Evolutionary conservation across 129 eudicot genomes (phyloP).

Genomic region (Helichrysum umbraculigerum): DNA sequence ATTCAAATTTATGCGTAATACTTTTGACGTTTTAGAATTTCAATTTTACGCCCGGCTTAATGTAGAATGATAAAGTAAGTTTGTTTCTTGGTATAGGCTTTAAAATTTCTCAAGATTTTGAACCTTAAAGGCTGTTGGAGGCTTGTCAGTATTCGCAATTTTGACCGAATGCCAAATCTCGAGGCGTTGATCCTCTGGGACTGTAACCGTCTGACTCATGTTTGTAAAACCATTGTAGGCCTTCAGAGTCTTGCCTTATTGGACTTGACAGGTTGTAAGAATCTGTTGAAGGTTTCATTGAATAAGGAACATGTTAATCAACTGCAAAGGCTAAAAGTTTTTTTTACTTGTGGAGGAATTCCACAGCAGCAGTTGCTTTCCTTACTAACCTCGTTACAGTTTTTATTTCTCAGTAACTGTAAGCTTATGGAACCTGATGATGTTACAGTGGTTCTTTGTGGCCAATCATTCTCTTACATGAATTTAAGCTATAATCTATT

Average conservation of each 20-base stretch:
- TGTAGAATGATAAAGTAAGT: neutral
- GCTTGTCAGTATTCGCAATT: neutral
- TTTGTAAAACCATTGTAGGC: neutral
- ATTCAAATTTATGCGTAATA: neutral
- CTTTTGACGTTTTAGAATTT: neutral
- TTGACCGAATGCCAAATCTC: neutral
- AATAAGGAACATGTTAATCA: neutral
- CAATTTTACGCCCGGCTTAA: neutral
- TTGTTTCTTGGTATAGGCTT: neutral
- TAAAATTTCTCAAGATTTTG: conserved; percentile 1
- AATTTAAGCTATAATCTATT: neutral
- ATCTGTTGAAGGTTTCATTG: neutral
- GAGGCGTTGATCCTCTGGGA: neutral
- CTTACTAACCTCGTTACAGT: neutral
- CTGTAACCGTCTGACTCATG: neutral
- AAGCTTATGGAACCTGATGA: neutral
- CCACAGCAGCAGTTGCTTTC: neutral
- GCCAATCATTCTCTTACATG: neutral
- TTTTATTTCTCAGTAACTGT: neutral
- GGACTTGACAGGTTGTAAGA: conserved; percentile 17
- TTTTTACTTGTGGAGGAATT: neutral
- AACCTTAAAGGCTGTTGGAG: neutral
- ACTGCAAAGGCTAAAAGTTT: neutral
- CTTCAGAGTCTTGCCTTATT: conserved; percentile 9
- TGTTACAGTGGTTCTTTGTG: neutral